Conservation (phyloP, 495 filamentous ascomycete genomes). For the Penicillium daleae region DNA sequence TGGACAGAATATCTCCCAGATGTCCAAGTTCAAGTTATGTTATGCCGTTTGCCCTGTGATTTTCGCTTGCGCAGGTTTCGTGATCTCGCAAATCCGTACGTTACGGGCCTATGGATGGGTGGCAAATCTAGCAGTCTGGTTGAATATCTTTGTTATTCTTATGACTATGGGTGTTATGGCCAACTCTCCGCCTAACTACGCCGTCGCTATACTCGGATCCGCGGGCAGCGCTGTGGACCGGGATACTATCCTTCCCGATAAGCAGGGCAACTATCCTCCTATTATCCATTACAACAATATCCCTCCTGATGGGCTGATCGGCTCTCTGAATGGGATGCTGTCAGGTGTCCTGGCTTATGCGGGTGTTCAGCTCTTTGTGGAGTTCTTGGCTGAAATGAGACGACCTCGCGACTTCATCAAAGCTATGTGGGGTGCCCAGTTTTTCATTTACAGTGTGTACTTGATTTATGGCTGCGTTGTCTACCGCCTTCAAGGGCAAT, state of each 20-base stretch:
- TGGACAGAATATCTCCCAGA: slow-evolving; percentile 61
- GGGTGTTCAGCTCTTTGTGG: slow-evolving; percentile 63
- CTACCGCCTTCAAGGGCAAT: slow-evolving; percentile 63
- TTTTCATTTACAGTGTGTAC: slow-evolving; percentile 58
- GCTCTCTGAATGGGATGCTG: slow-evolving; percentile 58
- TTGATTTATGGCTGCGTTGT: slow-evolving; percentile 62
- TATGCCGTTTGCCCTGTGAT: slow-evolving; percentile 43
- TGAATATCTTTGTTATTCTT: slow-evolving; percentile 58
- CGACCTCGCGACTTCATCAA: slow-evolving; percentile 67
- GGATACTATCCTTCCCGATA: slow-evolving; percentile 29
- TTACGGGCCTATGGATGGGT: slow-evolving; percentile 60
- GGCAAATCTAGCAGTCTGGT: slow-evolving; percentile 53
- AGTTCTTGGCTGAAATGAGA: slow-evolving; percentile 70
- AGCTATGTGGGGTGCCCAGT: slow-evolving; percentile 57
- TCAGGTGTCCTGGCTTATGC: slow-evolving; percentile 64
- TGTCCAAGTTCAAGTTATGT: slow-evolving; percentile 48
- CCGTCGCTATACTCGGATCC: slow-evolving; percentile 37
- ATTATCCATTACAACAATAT: slow-evolving; percentile 38
- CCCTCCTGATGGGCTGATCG: slow-evolving; percentile 35
- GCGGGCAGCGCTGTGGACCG: slow-evolving; percentile 38
- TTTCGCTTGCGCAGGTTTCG: slow-evolving; percentile 43
- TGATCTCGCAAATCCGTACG: slow-evolving; percentile 51
- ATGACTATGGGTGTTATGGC: slow-evolving; percentile 56
- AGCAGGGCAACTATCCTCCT: slow-evolving; percentile 30
- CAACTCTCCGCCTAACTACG: slow-evolving; percentile 49